Base-by-base conservation (phyloP, 805 yeast genomes). In the Huiozyma naganishii region DNA sequence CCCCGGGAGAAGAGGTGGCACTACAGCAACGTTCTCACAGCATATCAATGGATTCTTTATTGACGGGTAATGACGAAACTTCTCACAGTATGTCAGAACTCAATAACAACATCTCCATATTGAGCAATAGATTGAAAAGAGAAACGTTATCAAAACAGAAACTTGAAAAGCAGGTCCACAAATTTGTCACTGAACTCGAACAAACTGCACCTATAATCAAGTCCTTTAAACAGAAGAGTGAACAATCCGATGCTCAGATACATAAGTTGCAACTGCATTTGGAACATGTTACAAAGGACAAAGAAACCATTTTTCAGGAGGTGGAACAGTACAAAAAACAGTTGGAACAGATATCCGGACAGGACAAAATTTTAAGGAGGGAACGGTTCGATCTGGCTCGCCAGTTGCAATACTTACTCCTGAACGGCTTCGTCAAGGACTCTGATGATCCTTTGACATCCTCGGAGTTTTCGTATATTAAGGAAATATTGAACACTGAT, bases 101-200 rank as follows among this genome's bases (percentile, higher is more conserved):
- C 29, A 77, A 80, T 51, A 61, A 83, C 1, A 90, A 83, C 52
- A 77, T 74, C 54, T 73, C 74, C 45, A 66, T 76, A 43, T 62
- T 85, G 45, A 79, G 77, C 58, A 81, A 74, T 48, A 82, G 82
- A 50, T 66, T 84, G 35, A 69, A 73, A 3, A 71, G 76, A 41
- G 95, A 86, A 59, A 74, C 76, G 52, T 69, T 79, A 9, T 79
- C 81, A 41, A 86, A 83, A 52, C 77, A 76, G 44, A 72, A 74
- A 44, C 69, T 89, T 46, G 81, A 87, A 45, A 58, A 66, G 29
- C 87, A 85, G 59, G 67, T 88, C 48, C 80, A 83, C 51, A 66
- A 70, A 1, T 78, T 89, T 51, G 76, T 87, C 30, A 68, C 68
- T 27, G 95, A 88, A 58, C 67, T 89, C 48, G 92, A 87, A 53